Percentiles rank a stretch among this genome's conserved stretches.
These are phyloP conservation scores for Thraustochytrium sp. DNA, from an alignment of 352 stramenopile genomes.

Conservation along the genomic window DNA sequence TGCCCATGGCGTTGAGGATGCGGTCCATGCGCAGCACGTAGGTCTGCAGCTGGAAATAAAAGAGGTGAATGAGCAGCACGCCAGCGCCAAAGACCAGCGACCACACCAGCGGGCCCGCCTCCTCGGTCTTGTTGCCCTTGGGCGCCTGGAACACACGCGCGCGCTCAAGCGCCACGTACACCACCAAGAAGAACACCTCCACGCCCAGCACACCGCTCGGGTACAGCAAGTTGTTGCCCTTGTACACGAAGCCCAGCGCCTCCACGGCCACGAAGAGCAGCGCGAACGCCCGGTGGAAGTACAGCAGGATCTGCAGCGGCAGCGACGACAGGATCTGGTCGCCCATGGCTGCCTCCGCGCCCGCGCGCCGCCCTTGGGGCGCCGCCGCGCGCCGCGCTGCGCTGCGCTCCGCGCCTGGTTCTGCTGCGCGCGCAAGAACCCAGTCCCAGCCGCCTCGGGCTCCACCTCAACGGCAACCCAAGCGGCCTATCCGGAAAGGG, in stretches of 20 bases:
- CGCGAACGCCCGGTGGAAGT: constrained; percentile 63
- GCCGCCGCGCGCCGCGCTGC: neutral
- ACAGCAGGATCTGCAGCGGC: constrained; percentile 65
- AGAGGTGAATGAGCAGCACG: constrained; percentile 63
- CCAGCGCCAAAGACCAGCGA: constrained; percentile 59
- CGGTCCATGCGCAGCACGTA: constrained; percentile 65
- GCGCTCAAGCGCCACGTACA: constrained; percentile 62
- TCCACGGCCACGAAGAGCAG: constrained; percentile 59
- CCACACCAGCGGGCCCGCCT: constrained; percentile 60
- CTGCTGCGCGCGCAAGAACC: neutral
- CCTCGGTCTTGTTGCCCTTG: constrained; percentile 70
- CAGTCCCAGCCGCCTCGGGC: neutral
- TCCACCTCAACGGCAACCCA: neutral
- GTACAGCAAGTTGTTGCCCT: constrained; percentile 52
- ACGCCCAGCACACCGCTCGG: constrained; percentile 57
- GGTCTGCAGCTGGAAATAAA: constrained; percentile 66
- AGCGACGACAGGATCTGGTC: constrained; percentile 55
- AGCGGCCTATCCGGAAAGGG: neutral
- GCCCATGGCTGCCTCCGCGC: neutral
- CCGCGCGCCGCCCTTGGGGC: too few relatives aligned
- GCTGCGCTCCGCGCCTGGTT: neutral
- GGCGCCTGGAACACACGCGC: constrained; percentile 67
- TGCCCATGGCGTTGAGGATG: constrained; percentile 61
- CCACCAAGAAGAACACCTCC: constrained; percentile 61
- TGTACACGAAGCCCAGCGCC: constrained; percentile 64